Conservation (phyloP, 345 rosid species). For the Salix suchowensis region DNA sequence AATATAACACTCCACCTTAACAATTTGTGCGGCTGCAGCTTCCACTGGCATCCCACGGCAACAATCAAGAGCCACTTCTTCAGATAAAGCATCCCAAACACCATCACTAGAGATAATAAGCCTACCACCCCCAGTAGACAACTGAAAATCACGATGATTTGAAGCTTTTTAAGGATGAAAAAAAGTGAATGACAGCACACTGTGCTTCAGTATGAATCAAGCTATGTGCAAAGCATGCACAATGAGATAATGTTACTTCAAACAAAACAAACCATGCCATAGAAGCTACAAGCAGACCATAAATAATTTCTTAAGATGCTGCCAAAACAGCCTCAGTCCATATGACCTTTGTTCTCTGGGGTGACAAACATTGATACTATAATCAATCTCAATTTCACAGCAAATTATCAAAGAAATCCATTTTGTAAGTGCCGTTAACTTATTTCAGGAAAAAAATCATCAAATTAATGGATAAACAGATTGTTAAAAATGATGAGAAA, state of each 20-base stretch:
- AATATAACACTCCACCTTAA: slow-evolving; percentile 47
- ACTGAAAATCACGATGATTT: slow-evolving; percentile 43
- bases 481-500: neutral
- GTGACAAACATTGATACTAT: neutral
- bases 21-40: slow-evolving; percentile 88
- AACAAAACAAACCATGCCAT: neutral
- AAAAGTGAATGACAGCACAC: neutral
- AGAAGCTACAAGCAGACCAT: slow-evolving; percentile 5
- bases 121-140: slow-evolving; percentile 89
- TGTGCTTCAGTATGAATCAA: neutral
- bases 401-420: neutral
- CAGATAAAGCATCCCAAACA: slow-evolving; percentile 93
- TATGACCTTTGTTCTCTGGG: neutral
- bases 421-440: neutral
- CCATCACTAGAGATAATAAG: slow-evolving; percentile 93
- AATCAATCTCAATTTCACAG: neutral
- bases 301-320: neutral
- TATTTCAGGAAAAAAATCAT: neutral
- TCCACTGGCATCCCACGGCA: slow-evolving; percentile 89
- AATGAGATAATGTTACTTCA: neutral
- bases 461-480: neutral
- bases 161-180: neutral
- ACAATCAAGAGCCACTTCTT: slow-evolving; percentile 80
- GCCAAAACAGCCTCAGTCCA: neutral
- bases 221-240: neutral